Evolutionary conservation across 352 stramenopile genomes (phyloP), one percentile per base, ranked within the genome.

Genomic region (Phytophthora melonis): DNA sequence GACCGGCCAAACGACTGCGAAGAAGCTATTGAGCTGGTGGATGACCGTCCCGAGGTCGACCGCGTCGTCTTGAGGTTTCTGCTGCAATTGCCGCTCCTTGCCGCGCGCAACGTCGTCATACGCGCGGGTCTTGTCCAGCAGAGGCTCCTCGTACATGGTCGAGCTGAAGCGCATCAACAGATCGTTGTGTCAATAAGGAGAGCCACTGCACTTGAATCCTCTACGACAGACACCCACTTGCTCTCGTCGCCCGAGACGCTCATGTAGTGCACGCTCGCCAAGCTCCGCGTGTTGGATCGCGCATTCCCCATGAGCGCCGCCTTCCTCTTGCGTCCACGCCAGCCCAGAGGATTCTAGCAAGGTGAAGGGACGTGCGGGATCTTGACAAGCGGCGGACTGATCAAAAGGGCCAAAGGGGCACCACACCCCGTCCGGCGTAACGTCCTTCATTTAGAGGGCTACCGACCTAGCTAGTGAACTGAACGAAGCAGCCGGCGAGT

Each of bases 21-120:
- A 90, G 62, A 93, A 93, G 65, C 85, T 89, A 54, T 92, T 91
- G 68, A 94, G 82, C 66, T 93, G 85, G 32, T 78, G 84, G 57
- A 92, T 83, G 36, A 88, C 61, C 23, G 66, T 32, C 4, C 53
- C 62, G 9, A 80, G 68, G 43, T 87, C 79, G 14, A 81, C 7
- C n/a, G 53, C 32, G 13, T 80, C 71, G 7, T 66, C 58, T 1
- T 43, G 32, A 6, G 19, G 9, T 21, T 59, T 39, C 13, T 77
- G 54, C 58, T 82, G 77, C 59, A 81, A 39, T 52, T 70, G 60
- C n/a, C 25, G 23, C 53, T 70, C 39, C 16, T 79, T 73, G 39
- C 19, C 49, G 19, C 25, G 59, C 52, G n/a, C 25, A 59, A 21
- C 23, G 19, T 60, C 56, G 11, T 64, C 55, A 25, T 67, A 63